These are phyloP conservation scores for Aspergillus versicolor DNA, from an alignment of 2,329 filamentous ascomycete genomes.

Conservation along the genomic window DNA sequence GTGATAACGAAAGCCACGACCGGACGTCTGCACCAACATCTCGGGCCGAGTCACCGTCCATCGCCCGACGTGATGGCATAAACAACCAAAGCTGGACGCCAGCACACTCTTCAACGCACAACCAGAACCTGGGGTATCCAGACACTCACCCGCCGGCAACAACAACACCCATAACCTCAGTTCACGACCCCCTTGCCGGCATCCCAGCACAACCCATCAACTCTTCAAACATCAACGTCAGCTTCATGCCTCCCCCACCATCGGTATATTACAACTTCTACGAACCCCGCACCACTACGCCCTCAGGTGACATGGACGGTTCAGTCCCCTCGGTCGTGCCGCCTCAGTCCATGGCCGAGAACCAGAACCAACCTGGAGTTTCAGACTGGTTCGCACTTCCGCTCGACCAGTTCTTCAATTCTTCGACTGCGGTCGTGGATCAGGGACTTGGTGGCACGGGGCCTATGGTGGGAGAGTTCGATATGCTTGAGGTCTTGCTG, in stretches of 20 bases:
- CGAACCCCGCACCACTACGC: conserved; percentile 36
- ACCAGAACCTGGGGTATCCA: conserved; percentile 25
- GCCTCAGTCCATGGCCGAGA: conserved; percentile 23
- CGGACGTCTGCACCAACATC: conserved; percentile 35
- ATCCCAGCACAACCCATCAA: conserved; percentile 47
- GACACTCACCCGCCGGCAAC: conserved; percentile 25
- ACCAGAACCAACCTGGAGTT: conserved; percentile 19
- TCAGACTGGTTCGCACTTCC: conserved; percentile 64
- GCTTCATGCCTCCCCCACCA: conserved; percentile 48
- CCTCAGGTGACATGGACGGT: conserved; percentile 31
- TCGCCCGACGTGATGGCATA: conserved; percentile 26
- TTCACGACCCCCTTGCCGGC: conserved; percentile 42
- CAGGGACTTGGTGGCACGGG: conserved; percentile 60
- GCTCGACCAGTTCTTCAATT: conserved; percentile 59
- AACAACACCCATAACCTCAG: conserved; percentile 22
- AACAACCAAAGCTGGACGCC: conserved; percentile 29
- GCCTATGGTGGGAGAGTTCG: conserved; percentile 58
- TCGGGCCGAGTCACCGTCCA: conserved; percentile 36
- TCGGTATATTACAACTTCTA: conserved; percentile 48
- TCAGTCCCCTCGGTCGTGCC: conserved; percentile 22
- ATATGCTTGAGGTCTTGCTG: conserved; percentile 49
- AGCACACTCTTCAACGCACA: conserved; percentile 10
- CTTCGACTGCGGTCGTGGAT: conserved; percentile 44
- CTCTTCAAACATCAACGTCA: conserved; percentile 45
- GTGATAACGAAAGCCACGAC: conserved; percentile 38